Conservation (phyloP, 768 basidiomycete genomes). For the Suillus weaverae region DNA sequence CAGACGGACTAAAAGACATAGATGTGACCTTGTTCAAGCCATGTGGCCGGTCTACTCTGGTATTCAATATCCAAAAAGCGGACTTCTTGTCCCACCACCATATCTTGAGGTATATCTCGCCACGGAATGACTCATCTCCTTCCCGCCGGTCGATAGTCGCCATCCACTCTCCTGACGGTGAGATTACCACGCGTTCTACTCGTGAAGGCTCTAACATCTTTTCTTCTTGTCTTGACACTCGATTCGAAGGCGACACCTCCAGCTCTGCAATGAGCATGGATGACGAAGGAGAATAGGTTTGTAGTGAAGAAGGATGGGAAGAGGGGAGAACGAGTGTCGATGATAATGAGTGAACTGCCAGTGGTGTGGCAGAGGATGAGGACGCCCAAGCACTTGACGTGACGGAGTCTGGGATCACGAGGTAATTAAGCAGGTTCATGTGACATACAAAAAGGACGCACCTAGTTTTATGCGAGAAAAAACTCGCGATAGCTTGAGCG, state of each 20-base stretch:
- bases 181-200: constrained; percentile 70
- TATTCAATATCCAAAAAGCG: constrained; percentile 74
- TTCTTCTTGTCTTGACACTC: constrained; percentile 80
- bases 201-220: constrained; percentile 71
- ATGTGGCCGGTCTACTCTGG: constrained; percentile 88
- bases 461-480: constrained; percentile 80
- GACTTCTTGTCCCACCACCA: constrained; percentile 81
- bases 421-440: not conserved
- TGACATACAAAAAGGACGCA: constrained; percentile 32
- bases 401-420: constrained; percentile 35
- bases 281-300: constrained; percentile 77
- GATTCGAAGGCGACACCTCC: constrained; percentile 92
- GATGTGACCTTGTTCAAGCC: constrained; percentile 60
- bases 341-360: constrained; percentile 73
- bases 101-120: constrained; percentile 81
- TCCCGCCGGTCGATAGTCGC: constrained; percentile 82
- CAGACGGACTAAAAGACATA: constrained; percentile 65
- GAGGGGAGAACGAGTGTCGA: constrained; percentile 85
- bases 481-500: constrained; percentile 68
- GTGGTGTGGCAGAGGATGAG: constrained; percentile 50
- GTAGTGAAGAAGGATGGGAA: constrained; percentile 93
- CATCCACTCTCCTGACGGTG: constrained; percentile 81
- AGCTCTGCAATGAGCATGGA: constrained; percentile 80
- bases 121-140: constrained; percentile 61
- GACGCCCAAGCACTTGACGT: constrained; percentile 37